Evolutionary conservation across 495 filamentous ascomycete genomes (phyloP).

Genomic region (Neurospora sp.): DNA sequence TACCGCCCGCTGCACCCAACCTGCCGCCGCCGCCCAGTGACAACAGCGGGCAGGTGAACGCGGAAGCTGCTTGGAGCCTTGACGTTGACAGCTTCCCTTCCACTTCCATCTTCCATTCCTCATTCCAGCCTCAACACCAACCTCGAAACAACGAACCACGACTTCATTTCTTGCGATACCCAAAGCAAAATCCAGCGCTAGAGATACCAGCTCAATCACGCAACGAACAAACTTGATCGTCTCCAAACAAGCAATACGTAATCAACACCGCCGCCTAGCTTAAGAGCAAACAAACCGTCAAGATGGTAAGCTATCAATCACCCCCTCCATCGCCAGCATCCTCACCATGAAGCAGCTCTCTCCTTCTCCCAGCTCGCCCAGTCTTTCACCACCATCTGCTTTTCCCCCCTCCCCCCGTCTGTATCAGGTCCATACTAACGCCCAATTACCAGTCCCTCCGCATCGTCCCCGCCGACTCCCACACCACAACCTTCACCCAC

Average conservation of each 20-base stretch:
- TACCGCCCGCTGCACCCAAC: background rate
- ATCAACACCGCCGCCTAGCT: background rate
- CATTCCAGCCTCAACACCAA: constrained; percentile 2
- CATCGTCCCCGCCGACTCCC: constrained; percentile 57
- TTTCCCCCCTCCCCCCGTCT: too few species aligned
- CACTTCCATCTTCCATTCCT: constrained; percentile 1
- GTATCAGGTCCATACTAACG: background rate
- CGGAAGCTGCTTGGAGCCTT: constrained; percentile 39
- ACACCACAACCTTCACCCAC: constrained; percentile 51
- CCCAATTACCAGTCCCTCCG: constrained; percentile 62
- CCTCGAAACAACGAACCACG: constrained; percentile 1
- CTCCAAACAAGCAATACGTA: background rate
- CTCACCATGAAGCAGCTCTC: too few species aligned
- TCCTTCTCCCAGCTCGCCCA: too few species aligned
- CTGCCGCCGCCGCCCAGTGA: background rate
- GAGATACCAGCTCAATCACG: background rate
- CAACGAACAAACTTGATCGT: background rate
- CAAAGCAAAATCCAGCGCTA: background rate
- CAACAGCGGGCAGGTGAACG: constrained; percentile 12
- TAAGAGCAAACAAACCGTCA: constrained; percentile 12
- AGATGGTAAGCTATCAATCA: constrained; percentile 34
- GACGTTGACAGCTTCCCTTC: constrained; percentile 9
- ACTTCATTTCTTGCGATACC: background rate
- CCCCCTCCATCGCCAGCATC: background rate
- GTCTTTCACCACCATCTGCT: too few species aligned